These are phyloP conservation scores for Omphalea diandra DNA, from an alignment of 441 rosid species.

Conservation along the genomic window DNA sequence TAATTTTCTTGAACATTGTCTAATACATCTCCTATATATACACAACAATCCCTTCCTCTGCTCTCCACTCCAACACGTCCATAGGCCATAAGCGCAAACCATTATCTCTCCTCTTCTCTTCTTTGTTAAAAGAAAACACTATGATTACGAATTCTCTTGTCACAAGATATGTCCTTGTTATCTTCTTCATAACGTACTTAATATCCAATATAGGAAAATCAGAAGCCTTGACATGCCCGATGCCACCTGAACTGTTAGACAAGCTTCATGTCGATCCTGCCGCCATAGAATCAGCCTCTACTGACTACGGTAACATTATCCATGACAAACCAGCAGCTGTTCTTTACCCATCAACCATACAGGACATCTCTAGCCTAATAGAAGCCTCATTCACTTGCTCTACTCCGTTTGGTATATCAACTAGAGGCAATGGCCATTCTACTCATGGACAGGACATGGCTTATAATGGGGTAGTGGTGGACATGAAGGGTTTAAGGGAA, in stretches of 20 bases:
- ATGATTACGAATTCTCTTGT: constrained; percentile 31
- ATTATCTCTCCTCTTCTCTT: no score
- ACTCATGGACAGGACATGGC: constrained; percentile 69
- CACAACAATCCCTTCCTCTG: no score
- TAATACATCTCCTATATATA: no score
- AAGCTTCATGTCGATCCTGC: constrained; percentile 40
- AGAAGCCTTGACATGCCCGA: constrained; percentile 20
- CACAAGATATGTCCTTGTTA: constrained; percentile 13
- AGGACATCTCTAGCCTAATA: constrained; percentile 50
- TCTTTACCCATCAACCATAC: constrained; percentile 47
- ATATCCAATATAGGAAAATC: constrained; percentile 25
- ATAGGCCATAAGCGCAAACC: no score
- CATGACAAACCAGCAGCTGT: constrained; percentile 53
- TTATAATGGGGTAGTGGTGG: constrained; percentile 56
- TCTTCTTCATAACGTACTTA: constrained; percentile 29
- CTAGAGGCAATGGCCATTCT: constrained; percentile 76
- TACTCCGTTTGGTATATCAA: constrained; percentile 49
- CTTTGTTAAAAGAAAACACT: not conserved
- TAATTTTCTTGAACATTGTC: no score
- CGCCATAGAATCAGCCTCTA: constrained; percentile 48
- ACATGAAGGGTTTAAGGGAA: constrained; percentile 49
- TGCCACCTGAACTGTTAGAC: constrained; percentile 22
- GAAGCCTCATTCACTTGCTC: constrained; percentile 38
- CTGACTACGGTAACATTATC: constrained; percentile 68
- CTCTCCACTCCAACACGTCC: no score